A percentile compares a stretch with the other conserved stretches of the same genome.
Conservation (phyloP, 225 moss, liverwort and hornwort genomes). For the Pseudisothecium myosuroides region DNA sequence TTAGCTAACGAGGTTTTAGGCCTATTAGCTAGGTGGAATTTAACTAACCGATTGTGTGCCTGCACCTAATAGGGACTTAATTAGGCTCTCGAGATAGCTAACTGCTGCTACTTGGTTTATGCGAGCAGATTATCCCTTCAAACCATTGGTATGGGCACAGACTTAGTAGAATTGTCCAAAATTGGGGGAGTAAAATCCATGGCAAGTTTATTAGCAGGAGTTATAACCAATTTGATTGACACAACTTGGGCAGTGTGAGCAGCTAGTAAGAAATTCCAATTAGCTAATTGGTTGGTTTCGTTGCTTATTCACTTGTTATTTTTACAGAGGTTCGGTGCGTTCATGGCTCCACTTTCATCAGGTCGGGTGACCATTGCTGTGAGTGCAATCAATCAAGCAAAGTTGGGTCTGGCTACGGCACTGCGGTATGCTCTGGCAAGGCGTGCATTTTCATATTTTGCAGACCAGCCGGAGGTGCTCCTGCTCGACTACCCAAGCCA, state of each 20-base stretch:
- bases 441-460: conserved; percentile 54
- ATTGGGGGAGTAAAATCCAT: neutral
- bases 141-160: neutral
- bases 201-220: neutral
- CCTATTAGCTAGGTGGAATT: neutral
- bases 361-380: conserved; percentile 62
- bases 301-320: neutral
- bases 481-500: conserved; percentile 91
- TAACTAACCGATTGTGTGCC: no score
- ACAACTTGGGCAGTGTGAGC: neutral
- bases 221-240: neutral
- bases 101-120: neutral
- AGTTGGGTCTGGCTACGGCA: conserved; percentile 71
- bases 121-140: neutral
- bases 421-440: conserved; percentile 72
- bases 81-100: neutral
- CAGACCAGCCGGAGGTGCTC: conserved; percentile 60
- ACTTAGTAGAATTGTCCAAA: neutral
- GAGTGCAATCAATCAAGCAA: conserved; percentile 57
- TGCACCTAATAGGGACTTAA: neutral
- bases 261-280: neutral
- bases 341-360: conserved; percentile 82
- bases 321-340: conserved; percentile 73
- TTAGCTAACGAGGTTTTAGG: neutral
- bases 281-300: neutral